phyloP scores from a whole-genome alignment of 306 rosid species.

The Potentilla sterilis region DNA sequence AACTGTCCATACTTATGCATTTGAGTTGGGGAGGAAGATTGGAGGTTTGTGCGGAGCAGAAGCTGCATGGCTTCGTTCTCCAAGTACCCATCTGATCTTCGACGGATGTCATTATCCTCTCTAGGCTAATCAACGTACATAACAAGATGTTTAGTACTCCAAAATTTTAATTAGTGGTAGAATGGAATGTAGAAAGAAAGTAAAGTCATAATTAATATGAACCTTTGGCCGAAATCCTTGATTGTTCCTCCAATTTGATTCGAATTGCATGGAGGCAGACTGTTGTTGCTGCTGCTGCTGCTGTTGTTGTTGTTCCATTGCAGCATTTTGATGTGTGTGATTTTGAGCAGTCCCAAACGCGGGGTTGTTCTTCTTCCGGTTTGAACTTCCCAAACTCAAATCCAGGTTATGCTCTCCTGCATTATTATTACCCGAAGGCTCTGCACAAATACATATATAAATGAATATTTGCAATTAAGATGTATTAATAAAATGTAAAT shows the following conservation, averaged over 20 bases:
- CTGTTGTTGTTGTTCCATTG: conserved; percentile 12
- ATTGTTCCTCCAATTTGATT: conserved; percentile 29
- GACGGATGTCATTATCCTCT: conserved; percentile 2
- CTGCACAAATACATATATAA: background rate
- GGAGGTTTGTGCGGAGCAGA: conserved; percentile 29
- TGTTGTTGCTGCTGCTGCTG: background rate
- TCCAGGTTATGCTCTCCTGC: conserved; percentile 39
- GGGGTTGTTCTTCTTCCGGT: conserved; percentile 16
- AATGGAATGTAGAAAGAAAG: background rate
- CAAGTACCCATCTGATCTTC: conserved; percentile 27
- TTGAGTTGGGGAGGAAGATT: conserved; percentile 47
- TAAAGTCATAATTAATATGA: background rate
- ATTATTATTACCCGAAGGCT: conserved; percentile 9
- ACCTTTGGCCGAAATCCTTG: conserved; percentile 37
- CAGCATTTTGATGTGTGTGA: conserved; percentile 18
- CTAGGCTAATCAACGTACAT: conserved; percentile 4
- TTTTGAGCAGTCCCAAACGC: background rate
- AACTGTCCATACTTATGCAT: conserved; percentile 62
- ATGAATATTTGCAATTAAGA: background rate
- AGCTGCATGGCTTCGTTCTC: conserved; percentile 43
- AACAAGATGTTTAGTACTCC: background rate
- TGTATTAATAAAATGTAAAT: background rate
- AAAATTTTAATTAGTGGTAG: background rate
- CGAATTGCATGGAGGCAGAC: conserved; percentile 6
- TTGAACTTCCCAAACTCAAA: conserved; percentile 45